Evolutionary conservation across 1,139 yeast genomes (phyloP), one percentile per base, ranked within the genome.

Genomic region (Yamadazyma epiphylla): DNA sequence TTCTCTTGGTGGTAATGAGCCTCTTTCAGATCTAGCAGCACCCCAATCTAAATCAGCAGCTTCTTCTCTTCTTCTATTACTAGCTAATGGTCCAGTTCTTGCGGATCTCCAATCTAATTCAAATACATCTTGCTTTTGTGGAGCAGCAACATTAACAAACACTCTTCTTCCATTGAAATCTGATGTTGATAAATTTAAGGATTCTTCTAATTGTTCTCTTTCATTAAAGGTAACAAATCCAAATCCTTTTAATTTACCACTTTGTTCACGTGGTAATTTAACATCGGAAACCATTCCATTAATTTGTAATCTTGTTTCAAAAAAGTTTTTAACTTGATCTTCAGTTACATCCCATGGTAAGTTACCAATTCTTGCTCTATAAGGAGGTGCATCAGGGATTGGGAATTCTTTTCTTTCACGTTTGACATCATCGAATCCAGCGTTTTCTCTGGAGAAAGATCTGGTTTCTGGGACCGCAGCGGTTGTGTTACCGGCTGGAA

Each of bases 331-430:
- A 38, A 91, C 69, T 26, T 69, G 76, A 22, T 68, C 77, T 55
- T 89, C 96, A 35, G 69, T 61, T 27, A 77, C 74, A 42, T 84
- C 91, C 80, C 87, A 85, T 37, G 96, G 88, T 53, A 94, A 74
- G 60, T 89, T 88, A 52, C 79, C 77, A 46, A 91, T 72, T 58
- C 88, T 77, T 13, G 96, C 96, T 51, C 86, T 83, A 70, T 63
- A 94, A 33, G 99, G 99, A 19, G 96, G 89, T 33, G 66, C 72
- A 49, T 88, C 94, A 28, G 99, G 99, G 39, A 94, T 70, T 26
- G 95, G 95, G 49, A 64, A 83, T 50, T 80, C 91, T 41, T 70
- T 74, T 58, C 86, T 74, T 41, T 71, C 66, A 33, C 48, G 45
- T 42, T 51, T 51, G 26, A 31, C 35, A 22, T 42, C 48, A 13